Base-by-base conservation (phyloP, 2,329 filamentous ascomycete genomes). In the Xylariales sp. region DNA sequence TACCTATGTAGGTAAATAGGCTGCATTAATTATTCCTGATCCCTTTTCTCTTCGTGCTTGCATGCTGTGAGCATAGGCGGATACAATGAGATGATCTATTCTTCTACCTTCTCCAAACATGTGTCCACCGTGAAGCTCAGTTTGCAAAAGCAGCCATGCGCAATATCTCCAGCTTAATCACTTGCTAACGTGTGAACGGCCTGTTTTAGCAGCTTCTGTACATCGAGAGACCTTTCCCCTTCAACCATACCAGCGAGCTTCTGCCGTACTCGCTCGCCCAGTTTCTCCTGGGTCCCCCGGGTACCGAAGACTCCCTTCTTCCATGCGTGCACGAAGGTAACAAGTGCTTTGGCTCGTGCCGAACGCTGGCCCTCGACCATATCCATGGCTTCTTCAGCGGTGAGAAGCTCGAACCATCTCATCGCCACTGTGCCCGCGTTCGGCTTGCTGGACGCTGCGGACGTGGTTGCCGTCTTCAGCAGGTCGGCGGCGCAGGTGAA, bases 341-440 rank as follows among this genome's bases (percentile, higher is more conserved):
- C 59, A 0, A 72, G 54, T 0, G 75, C 73, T 50, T 70, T 69
- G 1, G 68, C 69, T 27, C 76, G 62, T 45, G 59, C 60, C 16
- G 67, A 50, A 12, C 77, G 66, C 58, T 80, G 76, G 4, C 65
- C 55, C 51, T 80, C 76, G 0, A 71, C 70, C 0, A 75, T 71
- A 0, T 65, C 61, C 21, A 73, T 73, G 0, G 64, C 59, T 31
- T 61, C 60, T 8, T 70, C 66, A 3, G 71, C 51, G 21, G 76
- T 70, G 6, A 80, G 53, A 20, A 72, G 70, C 3, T 53, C 45
- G 1, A 78, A 61, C 55, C 74, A 76, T 9, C 56, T 55, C 12
- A 64, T 47, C 4, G 57, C 52, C 4, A 62, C 44, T 6, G 40
- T 14, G 3, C 36, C 44, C 2, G 44, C 45, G 3, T 53, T 55